Conservation (phyloP, 2,329 filamentous ascomycete species). For the Diaporthe australafricana region DNA sequence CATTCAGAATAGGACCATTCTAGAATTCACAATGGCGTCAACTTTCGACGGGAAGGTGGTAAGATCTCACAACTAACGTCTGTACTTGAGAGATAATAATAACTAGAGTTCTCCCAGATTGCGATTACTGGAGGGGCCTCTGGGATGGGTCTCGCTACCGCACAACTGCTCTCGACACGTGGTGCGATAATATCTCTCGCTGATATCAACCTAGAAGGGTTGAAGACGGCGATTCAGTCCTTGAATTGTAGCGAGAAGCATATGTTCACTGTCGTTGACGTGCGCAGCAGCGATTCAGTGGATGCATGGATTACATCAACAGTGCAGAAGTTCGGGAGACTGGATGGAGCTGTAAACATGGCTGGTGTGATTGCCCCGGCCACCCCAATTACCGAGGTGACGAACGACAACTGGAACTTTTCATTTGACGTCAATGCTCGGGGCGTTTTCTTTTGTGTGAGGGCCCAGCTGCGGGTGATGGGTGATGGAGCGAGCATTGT, state of each 20-base stretch:
- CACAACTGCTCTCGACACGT: not conserved
- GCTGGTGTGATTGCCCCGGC: not conserved
- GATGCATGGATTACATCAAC: not conserved
- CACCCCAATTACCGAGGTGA: not conserved
- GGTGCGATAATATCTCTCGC: slow-evolving; percentile 1
- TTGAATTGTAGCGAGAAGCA: not conserved
- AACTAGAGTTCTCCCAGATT: not conserved
- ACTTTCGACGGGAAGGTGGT: slow-evolving; percentile 10
- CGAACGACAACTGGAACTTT: not conserved
- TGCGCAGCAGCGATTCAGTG: slow-evolving; percentile 1
- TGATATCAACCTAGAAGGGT: not conserved
- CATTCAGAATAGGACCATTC: not conserved
- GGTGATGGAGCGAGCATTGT: slow-evolving; percentile 7
- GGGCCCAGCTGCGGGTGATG: not conserved
- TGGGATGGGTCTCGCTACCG: not conserved
- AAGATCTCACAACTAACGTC: not conserved
- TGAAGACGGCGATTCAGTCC: not conserved
- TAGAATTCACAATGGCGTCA: not conserved
- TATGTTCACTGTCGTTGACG: not conserved
- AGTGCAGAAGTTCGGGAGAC: not conserved
- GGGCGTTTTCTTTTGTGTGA: not conserved
- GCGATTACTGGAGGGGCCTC: not conserved
- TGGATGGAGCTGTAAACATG: slow-evolving; percentile 7
- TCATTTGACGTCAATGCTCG: not conserved
- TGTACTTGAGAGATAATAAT: not conserved